Evolutionary conservation across 1,139 yeast species (phyloP), one percentile per base, ranked within the genome.

Genomic region (Magnusiomyces tetraspermus): DNA sequence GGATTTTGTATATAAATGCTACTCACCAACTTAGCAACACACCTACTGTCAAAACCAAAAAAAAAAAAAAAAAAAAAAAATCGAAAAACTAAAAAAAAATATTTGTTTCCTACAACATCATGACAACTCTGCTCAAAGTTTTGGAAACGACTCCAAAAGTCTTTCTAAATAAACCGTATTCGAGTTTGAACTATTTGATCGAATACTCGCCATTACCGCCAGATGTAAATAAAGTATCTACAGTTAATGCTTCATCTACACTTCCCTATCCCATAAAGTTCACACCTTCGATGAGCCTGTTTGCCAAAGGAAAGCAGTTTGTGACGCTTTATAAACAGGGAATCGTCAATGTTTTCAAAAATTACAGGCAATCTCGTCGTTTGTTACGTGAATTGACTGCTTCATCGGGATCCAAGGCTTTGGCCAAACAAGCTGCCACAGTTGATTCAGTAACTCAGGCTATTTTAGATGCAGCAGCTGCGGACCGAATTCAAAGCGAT

Each of bases 261-360:
- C 51, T 54, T 4, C 57, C 57, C 3, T 51, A 54, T 38, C 38
- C 30, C 15, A 26, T 53, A 13, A 26, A 36, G 22, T 26, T 44
- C n/a, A 51, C 51, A 3, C 44, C 41, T 8, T 46, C 49, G 40
- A 45, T 40, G 38, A 44, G 55, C 24, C 51, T 59, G 51, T 51
- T 58, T 38, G 60, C 61, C 21, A 53, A 52, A 17, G 71, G 70
- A 13, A 68, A 68, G 55, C 58, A 60, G 38, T 53, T 61, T 30
- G 63, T 68, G 38, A 56, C 54, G 46, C 57, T 68, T 19, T 69
- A 69, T 60, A 69, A 69, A 48, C 46, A 59, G 1, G 72, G 72
- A 3, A 66, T 69, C 26, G 50, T 53, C 22, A 67, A 67, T 50
- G 68, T 67, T 1, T 69, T 71, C 69, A 55, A 53, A 22, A 69